Percentiles rank a stretch among this genome's conserved stretches.
Evolutionary conservation across 768 basidiomycete species (phyloP).

Genomic region (Pleurotus platypus): DNA sequence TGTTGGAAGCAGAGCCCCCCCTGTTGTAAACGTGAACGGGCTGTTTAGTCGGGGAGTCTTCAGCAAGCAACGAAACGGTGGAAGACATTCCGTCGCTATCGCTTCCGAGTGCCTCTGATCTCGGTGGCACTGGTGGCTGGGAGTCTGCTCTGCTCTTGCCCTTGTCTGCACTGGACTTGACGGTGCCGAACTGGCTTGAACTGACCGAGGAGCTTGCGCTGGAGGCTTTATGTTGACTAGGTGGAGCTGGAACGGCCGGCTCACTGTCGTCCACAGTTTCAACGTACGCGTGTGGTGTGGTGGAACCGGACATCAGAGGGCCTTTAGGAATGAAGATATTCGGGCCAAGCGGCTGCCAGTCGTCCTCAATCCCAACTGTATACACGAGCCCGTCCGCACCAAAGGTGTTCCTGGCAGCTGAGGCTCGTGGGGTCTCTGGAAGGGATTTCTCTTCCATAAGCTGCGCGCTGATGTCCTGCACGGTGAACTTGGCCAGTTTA

Average conservation of each 20-base stretch:
- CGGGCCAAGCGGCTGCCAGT: conserved; percentile 54
- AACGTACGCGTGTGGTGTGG: conserved; percentile 61
- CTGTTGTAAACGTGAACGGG: conserved; percentile 59
- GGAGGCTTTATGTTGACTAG: conserved; percentile 24
- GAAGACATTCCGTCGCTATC: conserved; percentile 28
- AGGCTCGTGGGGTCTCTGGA: conserved; percentile 24
- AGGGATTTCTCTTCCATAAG: conserved; percentile 28
- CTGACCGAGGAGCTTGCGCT: conserved; percentile 21
- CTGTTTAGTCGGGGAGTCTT: conserved; percentile 48
- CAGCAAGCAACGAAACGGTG: conserved; percentile 35
- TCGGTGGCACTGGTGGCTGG: conserved; percentile 5
- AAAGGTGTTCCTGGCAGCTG: conserved; percentile 55
- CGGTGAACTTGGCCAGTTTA: conserved; percentile 52
- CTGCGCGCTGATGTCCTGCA: conserved; percentile 53
- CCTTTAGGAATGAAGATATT: not conserved
- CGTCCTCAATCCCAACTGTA: conserved; percentile 48
- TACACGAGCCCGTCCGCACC: conserved; percentile 44
- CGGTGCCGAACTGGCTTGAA: conserved; percentile 8
- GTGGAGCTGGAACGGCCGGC: conserved; percentile 22
- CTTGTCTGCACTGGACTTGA: conserved; percentile 29
- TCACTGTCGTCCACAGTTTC: conserved; percentile 41
- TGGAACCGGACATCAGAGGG: conserved; percentile 28
- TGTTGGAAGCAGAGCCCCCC: conserved; percentile 12
- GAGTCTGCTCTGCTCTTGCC: conserved; percentile 46
- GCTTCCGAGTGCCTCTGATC: conserved; percentile 1